Evolutionary conservation across 163 green algal species (phyloP), one percentile per base, ranked within the genome.

Genomic region (Volvox carteri): DNA sequence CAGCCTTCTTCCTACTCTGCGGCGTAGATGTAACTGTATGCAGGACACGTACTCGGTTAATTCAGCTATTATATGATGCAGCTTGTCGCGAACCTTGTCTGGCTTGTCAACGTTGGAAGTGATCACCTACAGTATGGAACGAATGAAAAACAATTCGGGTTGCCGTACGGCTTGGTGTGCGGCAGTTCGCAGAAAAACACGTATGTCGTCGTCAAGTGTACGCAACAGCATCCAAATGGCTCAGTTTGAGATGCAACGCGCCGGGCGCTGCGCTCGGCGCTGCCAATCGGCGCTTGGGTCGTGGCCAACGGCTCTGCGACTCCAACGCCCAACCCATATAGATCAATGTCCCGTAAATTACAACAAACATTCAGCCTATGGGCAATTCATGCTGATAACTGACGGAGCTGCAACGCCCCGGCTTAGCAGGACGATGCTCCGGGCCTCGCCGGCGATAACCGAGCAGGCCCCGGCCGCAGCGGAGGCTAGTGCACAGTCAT

Each of bases 191-290:
- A 23, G 54, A 65, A 65, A 65, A 28, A 11, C 7, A 7, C 28
- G 54, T 4, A 65, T 30, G 25, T 65, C 28, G 54, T 25, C 25
- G 3, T 65, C 19, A 28, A 65, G 19, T 65, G 5, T 8, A 30
- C 28, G 7, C 54, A 11, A 65, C 54, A 65, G 50, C 54, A 5
- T 21, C 16, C 3, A 25, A 6, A 80, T 80, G 73, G 73, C 73
- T 44, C 73, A 80, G n/a, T 21, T 84, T 35, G 75, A 48, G 11
- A 70, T 70, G 48, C 75, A 70, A 4, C 6, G 23, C 18, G 37
- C 7, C 19, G 75, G 46, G 50, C 75, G 46, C 48, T 84, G 48
- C 48, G 48, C 30, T 48, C 75, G 30, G 75, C 75, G 75, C 44
- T 80, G 73, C 73, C 41, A 39, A 25, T 3, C 9, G 41, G 73